Percentiles rank a stretch among this genome's conserved stretches.
Conservation (phyloP, 768 basidiomycete species). For the Russula virescens region DNA sequence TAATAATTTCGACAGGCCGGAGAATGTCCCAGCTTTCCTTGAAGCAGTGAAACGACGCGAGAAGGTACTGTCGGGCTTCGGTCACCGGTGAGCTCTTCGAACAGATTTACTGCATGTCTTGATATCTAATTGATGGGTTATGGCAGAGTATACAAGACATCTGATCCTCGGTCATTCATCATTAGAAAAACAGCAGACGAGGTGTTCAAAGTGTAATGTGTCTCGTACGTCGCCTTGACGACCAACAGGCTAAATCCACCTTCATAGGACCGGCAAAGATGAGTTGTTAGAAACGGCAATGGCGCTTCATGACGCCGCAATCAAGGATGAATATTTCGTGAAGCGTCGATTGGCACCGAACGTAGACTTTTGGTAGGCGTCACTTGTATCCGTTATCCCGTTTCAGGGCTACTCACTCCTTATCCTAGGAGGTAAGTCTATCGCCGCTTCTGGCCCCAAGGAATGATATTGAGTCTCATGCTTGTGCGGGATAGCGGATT, state of each 20-base stretch:
- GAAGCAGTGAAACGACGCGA: constrained; percentile 85
- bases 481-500: constrained; percentile 49
- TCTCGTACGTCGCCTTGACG: neutral
- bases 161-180: constrained; percentile 87
- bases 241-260: neutral
- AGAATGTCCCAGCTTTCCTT: constrained; percentile 79
- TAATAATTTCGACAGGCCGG: constrained; percentile 44
- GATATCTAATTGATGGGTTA: neutral
- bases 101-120: neutral
- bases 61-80: constrained; percentile 86
- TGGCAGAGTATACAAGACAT: constrained; percentile 67
- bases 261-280: constrained; percentile 71
- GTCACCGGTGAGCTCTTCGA: constrained; percentile 57
- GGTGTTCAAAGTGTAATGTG: constrained; percentile 79
- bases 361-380: constrained; percentile 79
- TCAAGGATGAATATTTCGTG: constrained; percentile 88
- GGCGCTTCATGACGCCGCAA: constrained; percentile 79
- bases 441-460: too few relatives aligned
- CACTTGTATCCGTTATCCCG: neutral
- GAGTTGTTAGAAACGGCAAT: constrained; percentile 85
- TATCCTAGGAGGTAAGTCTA: constrained; percentile 44
- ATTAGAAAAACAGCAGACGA: constrained; percentile 87
- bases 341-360: constrained; percentile 80
- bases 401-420: constrained; percentile 1
- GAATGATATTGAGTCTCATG: neutral